These are phyloP conservation scores for Lichtheimia hyalospora DNA, from an alignment of 371 early-diverging fungal species.

Conservation along the genomic window DNA sequence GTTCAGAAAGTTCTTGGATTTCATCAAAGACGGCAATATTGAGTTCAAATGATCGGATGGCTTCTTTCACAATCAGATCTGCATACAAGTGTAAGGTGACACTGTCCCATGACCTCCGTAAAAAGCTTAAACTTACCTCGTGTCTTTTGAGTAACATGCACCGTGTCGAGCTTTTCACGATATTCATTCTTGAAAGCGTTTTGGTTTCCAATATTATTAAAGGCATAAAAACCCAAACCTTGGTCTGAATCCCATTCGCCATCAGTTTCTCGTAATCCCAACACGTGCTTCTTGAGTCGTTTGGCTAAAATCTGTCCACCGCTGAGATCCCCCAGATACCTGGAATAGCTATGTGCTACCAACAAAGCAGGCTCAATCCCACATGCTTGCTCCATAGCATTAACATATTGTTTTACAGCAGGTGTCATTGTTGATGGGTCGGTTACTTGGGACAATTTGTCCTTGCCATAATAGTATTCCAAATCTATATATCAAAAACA, in stretches of 20 bases:
- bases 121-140: conserved; percentile 23
- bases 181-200: conserved; percentile 59
- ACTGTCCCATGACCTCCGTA: too few relatives aligned
- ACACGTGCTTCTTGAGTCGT: conserved; percentile 52
- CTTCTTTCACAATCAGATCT: conserved; percentile 44
- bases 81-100: not conserved
- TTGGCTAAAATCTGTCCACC: conserved; percentile 63
- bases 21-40: conserved; percentile 53
- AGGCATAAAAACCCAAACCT: conserved; percentile 54
- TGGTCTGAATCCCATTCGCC: conserved; percentile 42
- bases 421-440: conserved; percentile 48
- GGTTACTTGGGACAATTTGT: conserved; percentile 37
- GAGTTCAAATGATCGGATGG: conserved; percentile 41
- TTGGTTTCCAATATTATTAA: conserved; percentile 51
- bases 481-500: conserved; percentile 39
- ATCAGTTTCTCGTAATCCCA: conserved; percentile 31
- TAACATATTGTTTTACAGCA: conserved; percentile 49
- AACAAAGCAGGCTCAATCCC: conserved; percentile 50
- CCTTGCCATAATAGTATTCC: conserved; percentile 54
- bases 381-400: conserved; percentile 50
- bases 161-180: conserved; percentile 54
- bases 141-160: conserved; percentile 28
- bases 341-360: conserved; percentile 61
- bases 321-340: conserved; percentile 65
- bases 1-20: conserved; percentile 39